A percentile compares a stretch with the other conserved stretches of the same genome.
Conservation (phyloP, 202 grass and related monocot genomes). For the Zizania palustris region DNA sequence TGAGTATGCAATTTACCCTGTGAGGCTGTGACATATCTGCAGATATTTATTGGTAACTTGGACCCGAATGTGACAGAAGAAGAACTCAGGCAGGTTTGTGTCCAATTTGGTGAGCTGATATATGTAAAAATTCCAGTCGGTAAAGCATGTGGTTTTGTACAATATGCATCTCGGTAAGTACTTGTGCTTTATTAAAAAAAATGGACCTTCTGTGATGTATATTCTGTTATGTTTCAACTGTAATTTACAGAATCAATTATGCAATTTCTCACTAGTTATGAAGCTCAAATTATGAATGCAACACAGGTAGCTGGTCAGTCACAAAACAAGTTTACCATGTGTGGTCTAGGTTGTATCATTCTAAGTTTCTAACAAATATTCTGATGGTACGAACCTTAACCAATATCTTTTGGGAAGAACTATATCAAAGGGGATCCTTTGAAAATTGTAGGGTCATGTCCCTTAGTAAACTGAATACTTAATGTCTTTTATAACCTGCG, state of each 20-base stretch:
- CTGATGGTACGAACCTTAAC: neutral
- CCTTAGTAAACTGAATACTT: slow-evolving; percentile 15
- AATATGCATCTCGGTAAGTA: slow-evolving; percentile 74
- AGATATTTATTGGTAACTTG: slow-evolving; percentile 99
- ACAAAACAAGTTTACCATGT: neutral
- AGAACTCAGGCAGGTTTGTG: slow-evolving; percentile 80
- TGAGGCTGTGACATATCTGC: slow-evolving; percentile 43
- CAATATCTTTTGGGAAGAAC: neutral
- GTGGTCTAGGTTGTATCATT: slow-evolving; percentile 7
- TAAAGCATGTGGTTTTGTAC: slow-evolving; percentile 99
- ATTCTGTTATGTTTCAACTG: slow-evolving; percentile 22
- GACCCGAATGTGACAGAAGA: slow-evolving; percentile 93
- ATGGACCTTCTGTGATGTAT: neutral
- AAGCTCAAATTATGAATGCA: neutral
- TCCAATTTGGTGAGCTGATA: slow-evolving; percentile 89
- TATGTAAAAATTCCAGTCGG: slow-evolving; percentile 92
- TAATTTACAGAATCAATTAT: slow-evolving; percentile 19
- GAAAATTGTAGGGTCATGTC: neutral
- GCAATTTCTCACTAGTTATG: neutral
- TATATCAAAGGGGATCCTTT: slow-evolving; percentile 19
- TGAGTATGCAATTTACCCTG: slow-evolving; percentile 47
- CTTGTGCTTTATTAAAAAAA: slow-evolving; percentile 20
- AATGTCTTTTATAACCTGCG: neutral
- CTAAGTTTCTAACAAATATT: slow-evolving; percentile 19
- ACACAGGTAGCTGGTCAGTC: slow-evolving; percentile 3